Conservation (phyloP, 2,329 filamentous ascomycete genomes). For the Colletotrichum ledebouriae region DNA sequence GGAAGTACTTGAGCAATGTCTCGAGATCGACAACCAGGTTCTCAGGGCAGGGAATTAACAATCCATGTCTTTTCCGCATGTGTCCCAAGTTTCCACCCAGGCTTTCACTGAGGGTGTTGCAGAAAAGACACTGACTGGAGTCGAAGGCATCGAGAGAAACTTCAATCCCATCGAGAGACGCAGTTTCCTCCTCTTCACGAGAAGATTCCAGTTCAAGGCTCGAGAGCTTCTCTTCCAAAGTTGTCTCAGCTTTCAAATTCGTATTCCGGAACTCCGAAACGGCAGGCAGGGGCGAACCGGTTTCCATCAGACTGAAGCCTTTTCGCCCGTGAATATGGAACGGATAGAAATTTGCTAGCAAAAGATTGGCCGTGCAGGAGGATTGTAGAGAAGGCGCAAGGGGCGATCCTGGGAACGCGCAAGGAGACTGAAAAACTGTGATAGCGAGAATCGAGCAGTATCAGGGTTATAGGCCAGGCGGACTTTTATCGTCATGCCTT, state of each 20-base stretch:
- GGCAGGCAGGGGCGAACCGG: neutral
- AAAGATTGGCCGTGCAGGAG: no score
- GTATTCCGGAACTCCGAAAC: no score
- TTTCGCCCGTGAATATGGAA: no score
- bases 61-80: constrained; percentile 7
- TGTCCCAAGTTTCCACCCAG: neutral
- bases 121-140: neutral
- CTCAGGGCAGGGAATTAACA: neutral
- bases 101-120: neutral
- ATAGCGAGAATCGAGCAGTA: neutral
- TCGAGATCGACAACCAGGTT: constrained; percentile 9
- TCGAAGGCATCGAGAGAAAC: neutral
- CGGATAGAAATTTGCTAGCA: no score
- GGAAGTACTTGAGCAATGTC: constrained; percentile 11
- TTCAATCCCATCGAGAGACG: neutral
- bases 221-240: neutral
- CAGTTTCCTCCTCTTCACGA: neutral
- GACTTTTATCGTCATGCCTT: no score
- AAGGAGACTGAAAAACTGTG: neutral
- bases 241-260: no score
- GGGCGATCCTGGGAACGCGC: no score
- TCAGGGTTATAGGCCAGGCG: no score
- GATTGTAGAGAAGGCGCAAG: no score
- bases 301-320: neutral
- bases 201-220: neutral